Conservation (phyloP, 768 basidiomycete genomes). For the Polyporus arcularius region DNA sequence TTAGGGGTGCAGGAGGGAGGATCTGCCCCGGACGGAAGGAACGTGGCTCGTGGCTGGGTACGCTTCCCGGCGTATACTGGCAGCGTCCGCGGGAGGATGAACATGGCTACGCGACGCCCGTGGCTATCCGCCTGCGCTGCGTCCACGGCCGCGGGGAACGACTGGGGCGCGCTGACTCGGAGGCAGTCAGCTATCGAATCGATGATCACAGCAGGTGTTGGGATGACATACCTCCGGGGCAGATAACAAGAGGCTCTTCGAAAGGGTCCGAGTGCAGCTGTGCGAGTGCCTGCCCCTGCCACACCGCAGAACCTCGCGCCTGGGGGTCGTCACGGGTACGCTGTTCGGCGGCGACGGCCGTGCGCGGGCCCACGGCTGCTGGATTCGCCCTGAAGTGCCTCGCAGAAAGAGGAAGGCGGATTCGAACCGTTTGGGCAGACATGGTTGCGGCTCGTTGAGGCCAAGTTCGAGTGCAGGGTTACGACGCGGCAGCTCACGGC, state of each 20-base stretch:
- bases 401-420: no score
- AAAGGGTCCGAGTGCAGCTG: not conserved
- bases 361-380: not conserved
- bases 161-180: no score
- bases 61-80: not conserved
- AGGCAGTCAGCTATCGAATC: no score
- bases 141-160: no score
- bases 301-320: not conserved
- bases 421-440: not conserved
- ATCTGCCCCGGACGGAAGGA: not conserved
- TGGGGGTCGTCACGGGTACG: not conserved
- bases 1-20: conserved; percentile 1
- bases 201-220: not conserved
- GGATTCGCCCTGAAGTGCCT: no score
- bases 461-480: not conserved
- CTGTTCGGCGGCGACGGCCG: not conserved
- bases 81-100: no score
- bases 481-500: not conserved
- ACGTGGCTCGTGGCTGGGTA: conserved; percentile 2
- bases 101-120: no score
- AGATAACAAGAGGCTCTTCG: not conserved
- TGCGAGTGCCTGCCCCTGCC: not conserved
- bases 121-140: no score
- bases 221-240: not conserved
- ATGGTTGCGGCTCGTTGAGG: not conserved